Conservation (phyloP, 257 asterid genomes). For the Gynochthodes officinalis region DNA sequence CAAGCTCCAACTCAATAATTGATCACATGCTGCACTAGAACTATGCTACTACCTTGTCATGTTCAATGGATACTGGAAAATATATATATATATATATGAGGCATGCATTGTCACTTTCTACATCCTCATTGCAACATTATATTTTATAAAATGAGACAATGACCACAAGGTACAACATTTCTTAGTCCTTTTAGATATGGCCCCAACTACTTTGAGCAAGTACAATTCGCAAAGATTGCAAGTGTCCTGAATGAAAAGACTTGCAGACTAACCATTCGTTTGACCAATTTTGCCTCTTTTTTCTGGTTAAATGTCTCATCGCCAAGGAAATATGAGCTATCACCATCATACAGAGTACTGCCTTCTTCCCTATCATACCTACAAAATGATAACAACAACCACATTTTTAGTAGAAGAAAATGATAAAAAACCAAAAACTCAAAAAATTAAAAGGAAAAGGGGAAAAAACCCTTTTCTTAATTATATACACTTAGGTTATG, state of each 20-base stretch:
- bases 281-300: constrained; percentile 87
- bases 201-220: neutral
- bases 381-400: constrained; percentile 18
- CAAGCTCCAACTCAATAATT: neutral
- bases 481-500: neutral
- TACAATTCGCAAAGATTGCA: neutral
- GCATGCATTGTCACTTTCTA: neutral
- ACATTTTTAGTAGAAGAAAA: constrained; percentile 12
- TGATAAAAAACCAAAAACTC: constrained; percentile 30
- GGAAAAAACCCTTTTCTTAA: neutral
- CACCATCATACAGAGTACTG: constrained; percentile 55
- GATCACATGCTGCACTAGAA: neutral
- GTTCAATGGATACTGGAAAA: neutral
- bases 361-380: constrained; percentile 99
- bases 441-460: constrained; percentile 15
- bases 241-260: neutral
- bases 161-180: neutral
- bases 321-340: constrained; percentile 69
- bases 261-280: constrained; percentile 58
- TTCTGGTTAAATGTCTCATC: constrained; percentile 91
- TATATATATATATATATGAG: no score
- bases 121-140: neutral
- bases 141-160: neutral
- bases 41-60: neutral
- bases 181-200: neutral